Evolutionary conservation across 352 stramenopile species (phyloP).

Genomic region (Globisporangium carolinianum): DNA sequence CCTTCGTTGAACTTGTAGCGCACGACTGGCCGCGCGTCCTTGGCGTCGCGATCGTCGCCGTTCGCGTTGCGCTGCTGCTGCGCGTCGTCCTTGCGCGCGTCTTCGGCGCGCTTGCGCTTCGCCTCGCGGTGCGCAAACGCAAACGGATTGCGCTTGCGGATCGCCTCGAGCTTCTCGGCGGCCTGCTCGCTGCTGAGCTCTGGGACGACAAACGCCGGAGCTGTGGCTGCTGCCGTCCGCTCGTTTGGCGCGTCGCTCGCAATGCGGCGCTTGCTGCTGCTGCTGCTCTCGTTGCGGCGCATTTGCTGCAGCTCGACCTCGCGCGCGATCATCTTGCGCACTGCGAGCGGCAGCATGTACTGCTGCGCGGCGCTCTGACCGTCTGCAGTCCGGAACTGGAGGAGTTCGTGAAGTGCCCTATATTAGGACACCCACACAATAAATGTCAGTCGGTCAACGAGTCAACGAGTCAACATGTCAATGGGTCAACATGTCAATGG

Average conservation of each 20-base stretch:
- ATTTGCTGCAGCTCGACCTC: slow-evolving; percentile 80
- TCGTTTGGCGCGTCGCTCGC: neutral
- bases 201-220: slow-evolving; percentile 34
- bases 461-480: neutral
- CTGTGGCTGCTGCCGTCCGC: neutral
- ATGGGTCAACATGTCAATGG: neutral
- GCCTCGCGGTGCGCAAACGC: slow-evolving; percentile 75
- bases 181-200: slow-evolving; percentile 49
- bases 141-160: slow-evolving; percentile 71
- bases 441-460: neutral
- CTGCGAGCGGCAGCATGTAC: slow-evolving; percentile 39
- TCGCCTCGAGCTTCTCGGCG: slow-evolving; percentile 49
- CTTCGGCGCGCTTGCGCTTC: slow-evolving; percentile 63
- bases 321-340: slow-evolving; percentile 73
- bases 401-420: slow-evolving; percentile 65
- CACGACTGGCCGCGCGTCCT: slow-evolving; percentile 34
- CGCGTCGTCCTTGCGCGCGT: slow-evolving; percentile 20
- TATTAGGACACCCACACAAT: neutral
- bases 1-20: slow-evolving; percentile 89
- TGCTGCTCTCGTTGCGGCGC: slow-evolving; percentile 45
- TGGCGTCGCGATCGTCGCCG: neutral
- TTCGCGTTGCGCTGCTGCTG: slow-evolving; percentile 8
- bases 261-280: neutral
- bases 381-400: slow-evolving; percentile 32
- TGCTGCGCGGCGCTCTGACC: slow-evolving; percentile 20